A percentile compares a stretch with the other conserved stretches of the same genome.
Evolutionary conservation across 306 rosid species (phyloP).

Genomic region (Vigna radiata): DNA sequence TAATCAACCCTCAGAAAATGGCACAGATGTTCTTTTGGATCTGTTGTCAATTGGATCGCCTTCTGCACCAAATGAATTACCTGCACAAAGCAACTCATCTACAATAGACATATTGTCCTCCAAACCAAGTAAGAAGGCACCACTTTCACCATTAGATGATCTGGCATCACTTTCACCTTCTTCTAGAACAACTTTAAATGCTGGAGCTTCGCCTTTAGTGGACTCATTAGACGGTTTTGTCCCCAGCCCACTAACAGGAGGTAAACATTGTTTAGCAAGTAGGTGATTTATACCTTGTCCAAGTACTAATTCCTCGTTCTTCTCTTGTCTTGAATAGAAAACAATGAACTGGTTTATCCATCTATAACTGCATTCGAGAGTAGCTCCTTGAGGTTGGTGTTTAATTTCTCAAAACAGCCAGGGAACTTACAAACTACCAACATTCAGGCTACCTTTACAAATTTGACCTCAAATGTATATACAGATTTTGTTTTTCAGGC

Average conservation of each 20-base stretch:
- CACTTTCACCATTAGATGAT: constrained; percentile 64
- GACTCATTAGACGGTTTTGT: constrained; percentile 16
- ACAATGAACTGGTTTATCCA: constrained; percentile 70
- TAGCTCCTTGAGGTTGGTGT: constrained; percentile 66
- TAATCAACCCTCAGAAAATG: constrained; percentile 1
- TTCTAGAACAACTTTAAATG: constrained; percentile 51
- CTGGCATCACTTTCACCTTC: constrained; percentile 64
- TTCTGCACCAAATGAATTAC: constrained; percentile 55
- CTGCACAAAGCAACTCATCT: constrained; percentile 40
- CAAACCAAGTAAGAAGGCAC: constrained; percentile 39
- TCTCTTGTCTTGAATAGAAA: constrained; percentile 51
- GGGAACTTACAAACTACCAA: constrained; percentile 71
- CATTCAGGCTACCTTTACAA: constrained; percentile 71
- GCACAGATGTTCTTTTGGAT: constrained; percentile 27
- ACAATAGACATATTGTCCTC: neutral
- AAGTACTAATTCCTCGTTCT: constrained; percentile 22
- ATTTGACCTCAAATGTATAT: constrained; percentile 62
- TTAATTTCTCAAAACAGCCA: constrained; percentile 74
- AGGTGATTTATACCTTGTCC: constrained; percentile 1
- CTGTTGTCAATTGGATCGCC: constrained; percentile 7
- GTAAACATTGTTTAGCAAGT: constrained; percentile 44
- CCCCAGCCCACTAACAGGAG: constrained; percentile 41
- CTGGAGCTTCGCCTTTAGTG: neutral
- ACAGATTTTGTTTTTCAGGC: constrained; percentile 88
- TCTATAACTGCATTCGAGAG: constrained; percentile 80